Base-by-base conservation (phyloP, 169 alveolate genomes). In the Eimeria nieschulzi region DNA sequence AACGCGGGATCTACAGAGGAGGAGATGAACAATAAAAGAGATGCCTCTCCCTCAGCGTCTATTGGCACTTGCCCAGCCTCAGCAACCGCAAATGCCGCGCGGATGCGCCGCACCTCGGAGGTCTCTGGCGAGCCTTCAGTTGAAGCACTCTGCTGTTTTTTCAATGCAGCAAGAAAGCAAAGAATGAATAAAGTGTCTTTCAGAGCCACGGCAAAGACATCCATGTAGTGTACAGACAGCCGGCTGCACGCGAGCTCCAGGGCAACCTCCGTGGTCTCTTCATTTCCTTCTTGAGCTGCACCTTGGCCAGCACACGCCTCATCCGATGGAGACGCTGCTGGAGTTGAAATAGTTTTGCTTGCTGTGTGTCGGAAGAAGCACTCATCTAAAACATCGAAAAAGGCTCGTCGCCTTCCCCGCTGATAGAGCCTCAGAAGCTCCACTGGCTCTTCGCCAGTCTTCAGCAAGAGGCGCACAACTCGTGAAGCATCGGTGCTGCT, bases 181-280 rank as follows among this genome's bases (percentile, higher is more conserved):
- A 85, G 21, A 54, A 70, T 61, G 9, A 54, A 33, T n/a, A 85
- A 26, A 7, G 61, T 46, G 76, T 87, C 92, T 23, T 87, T 51
- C 63, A 73, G 56, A 2, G 92, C 87, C 17, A 19, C 87, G 17
- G 59, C 87, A 2, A 87, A 46, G 5, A 54, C 71, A 15, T 53
- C 87, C 80, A 87, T 70, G 56, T 63, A 72, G 66, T n/a, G 87
- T 15, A 23, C 53, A 8, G 87, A 56, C 78, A 87, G 55, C 79
- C 70, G 82, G 64, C 80, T 72, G 92, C 92, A 87, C 5, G 92
- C 92, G 6, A 23, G 87, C n/a, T 87, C 92, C 54, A 87, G 55
- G 80, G 56, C 54, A 23, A 51, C 61, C 26, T 23, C 75, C 1
- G 92, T 51, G 9, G 64, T 33, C 61, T 8, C 88, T 0, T 12